Base-by-base conservation (phyloP, 352 stramenopile species). In the Phytopythium mirpurense region DNA sequence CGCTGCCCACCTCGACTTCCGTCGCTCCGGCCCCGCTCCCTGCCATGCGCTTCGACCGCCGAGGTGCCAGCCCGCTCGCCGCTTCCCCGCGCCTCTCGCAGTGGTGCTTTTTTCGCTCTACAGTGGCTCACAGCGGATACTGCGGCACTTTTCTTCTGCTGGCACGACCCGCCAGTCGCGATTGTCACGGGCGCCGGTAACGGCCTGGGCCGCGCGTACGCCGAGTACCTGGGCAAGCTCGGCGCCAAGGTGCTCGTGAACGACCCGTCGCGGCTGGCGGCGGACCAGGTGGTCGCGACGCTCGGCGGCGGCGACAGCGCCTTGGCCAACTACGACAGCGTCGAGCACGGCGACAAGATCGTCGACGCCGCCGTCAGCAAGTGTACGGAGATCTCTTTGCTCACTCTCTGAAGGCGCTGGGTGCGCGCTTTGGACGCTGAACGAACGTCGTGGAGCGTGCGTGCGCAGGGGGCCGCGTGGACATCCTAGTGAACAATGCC, bases 401-500 rank as follows among this genome's bases (percentile, higher is more conserved):
- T n/a, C n/a, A n/a, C n/a, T n/a, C n/a, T n/a, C n/a, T n/a, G n/a
- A n/a, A n/a, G n/a, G n/a, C n/a, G n/a, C n/a, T n/a, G n/a, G 29
- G 9, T 9, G 29, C 29, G 29, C 29, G 29, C 29, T 32, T 32
- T 32, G 29, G 29, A 9, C n/a, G n/a, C n/a, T n/a, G n/a, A n/a
- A n/a, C n/a, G n/a, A n/a, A n/a, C n/a, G n/a, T n/a, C n/a, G n/a
- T n/a, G n/a, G n/a, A n/a, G n/a, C n/a, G n/a, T n/a, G 12, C 47
- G 5, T 26, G 16, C 37, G 23, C 47, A 88, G 77, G 75, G 70
- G 92, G 87, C 0, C 69, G 80, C 11, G 74, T 97, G 47, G 93
- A 98, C 59, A 84, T 97, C 36, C 60, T 98, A 10, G 70, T 98
- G 42, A 98, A 98, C 69, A 98, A 98, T 63, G 93, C 93, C 8